Evolutionary conservation across 495 filamentous ascomycete genomes (phyloP).

Genomic region (Glonium stellatum): DNA sequence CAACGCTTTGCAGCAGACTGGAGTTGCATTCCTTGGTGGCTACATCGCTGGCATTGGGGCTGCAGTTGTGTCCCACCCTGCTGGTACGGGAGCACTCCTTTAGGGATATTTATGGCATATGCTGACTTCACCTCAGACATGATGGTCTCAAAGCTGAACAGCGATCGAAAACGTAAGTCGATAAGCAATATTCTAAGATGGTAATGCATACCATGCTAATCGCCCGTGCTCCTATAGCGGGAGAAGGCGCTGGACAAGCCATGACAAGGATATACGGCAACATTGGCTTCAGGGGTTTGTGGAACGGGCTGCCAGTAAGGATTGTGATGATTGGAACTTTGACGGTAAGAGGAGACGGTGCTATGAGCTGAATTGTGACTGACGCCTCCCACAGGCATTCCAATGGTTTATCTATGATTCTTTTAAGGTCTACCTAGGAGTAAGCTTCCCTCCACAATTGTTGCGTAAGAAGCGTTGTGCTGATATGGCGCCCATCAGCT

Average conservation of each 20-base stretch:
- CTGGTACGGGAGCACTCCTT: conserved; percentile 49
- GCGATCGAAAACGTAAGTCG: conserved; percentile 52
- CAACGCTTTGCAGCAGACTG: conserved; percentile 57
- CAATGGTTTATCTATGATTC: conserved; percentile 73
- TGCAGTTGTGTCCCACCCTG: conserved; percentile 42
- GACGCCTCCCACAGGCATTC: conserved; percentile 42
- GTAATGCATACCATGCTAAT: conserved; percentile 18
- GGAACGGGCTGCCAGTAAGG: conserved; percentile 61
- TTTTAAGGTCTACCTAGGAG: conserved; percentile 66
- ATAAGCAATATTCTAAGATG: background rate
- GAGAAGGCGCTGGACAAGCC: conserved; percentile 55
- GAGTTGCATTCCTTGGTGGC: conserved; percentile 61
- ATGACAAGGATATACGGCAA: conserved; percentile 63
- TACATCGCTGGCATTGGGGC: conserved; percentile 68
- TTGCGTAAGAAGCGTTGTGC: background rate
- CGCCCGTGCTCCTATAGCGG: conserved; percentile 36
- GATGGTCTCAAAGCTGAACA: conserved; percentile 67
- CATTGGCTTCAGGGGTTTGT: conserved; percentile 62
- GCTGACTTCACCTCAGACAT: conserved; percentile 45
- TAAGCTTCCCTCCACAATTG: conserved; percentile 23
- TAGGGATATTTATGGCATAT: background rate
- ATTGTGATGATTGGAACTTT: conserved; percentile 57
- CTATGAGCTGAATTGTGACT: conserved; percentile 28
- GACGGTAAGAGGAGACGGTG: conserved; percentile 13
- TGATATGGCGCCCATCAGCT: conserved; percentile 30